Conservation (phyloP, 768 basidiomycete genomes). For the Boletus tomentosulus region DNA sequence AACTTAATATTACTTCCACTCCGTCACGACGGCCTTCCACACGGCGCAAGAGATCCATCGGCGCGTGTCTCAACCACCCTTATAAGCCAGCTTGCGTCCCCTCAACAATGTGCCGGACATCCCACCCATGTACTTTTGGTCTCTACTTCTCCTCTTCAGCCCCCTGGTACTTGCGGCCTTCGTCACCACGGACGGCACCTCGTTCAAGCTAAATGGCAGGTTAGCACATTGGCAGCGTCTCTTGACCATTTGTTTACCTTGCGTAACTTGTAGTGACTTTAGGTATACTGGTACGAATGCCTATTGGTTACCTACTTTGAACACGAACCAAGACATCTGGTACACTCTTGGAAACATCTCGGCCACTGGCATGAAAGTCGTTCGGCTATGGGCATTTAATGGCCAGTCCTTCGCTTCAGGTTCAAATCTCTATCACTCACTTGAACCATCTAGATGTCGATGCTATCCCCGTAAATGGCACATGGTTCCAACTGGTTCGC, state of each 20-base stretch:
- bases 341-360: constrained; percentile 55
- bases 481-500: constrained; percentile 59
- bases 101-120: constrained; percentile 6
- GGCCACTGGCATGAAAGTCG: constrained; percentile 50
- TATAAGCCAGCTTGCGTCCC: not conserved
- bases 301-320: constrained; percentile 61
- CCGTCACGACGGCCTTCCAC: no score
- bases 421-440: constrained; percentile 6
- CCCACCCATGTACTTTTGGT: constrained; percentile 36
- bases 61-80: not conserved
- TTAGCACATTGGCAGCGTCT: constrained; percentile 12
- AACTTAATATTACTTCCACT: not conserved
- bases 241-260: constrained; percentile 7
- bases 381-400: constrained; percentile 72
- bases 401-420: constrained; percentile 32
- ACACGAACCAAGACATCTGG: constrained; percentile 52
- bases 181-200: constrained; percentile 40
- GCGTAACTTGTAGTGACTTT: constrained; percentile 32
- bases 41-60: not conserved
- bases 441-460: constrained; percentile 41
- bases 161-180: constrained; percentile 37
- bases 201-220: constrained; percentile 57
- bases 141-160: constrained; percentile 25
- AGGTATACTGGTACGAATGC: constrained; percentile 54
- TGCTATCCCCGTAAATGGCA: constrained; percentile 49